These are phyloP conservation scores for Coemansia sp. DNA, from an alignment of 192 early-diverging fungal species.

Conservation along the genomic window DNA sequence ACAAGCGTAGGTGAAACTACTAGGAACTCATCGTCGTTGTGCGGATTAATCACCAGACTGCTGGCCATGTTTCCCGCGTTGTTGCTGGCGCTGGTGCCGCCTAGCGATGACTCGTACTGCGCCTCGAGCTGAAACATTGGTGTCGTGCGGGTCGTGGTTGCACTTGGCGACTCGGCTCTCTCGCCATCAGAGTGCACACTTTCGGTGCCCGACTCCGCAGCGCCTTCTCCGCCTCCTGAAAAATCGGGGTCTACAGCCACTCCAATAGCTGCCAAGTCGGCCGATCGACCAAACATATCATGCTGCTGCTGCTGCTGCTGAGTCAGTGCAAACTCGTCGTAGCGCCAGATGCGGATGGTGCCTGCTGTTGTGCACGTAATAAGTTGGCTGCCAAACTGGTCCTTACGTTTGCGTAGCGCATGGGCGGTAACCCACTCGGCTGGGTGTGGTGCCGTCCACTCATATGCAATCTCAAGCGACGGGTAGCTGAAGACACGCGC, in stretches of 20 bases:
- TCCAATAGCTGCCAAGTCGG: conserved; percentile 15
- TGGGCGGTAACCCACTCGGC: conserved; percentile 41
- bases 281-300: conserved; percentile 35
- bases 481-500: conserved; percentile 44
- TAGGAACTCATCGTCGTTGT: conserved; percentile 53
- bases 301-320: conserved; percentile 17
- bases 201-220: conserved; percentile 15
- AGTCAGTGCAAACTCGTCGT: conserved; percentile 49
- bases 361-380: conserved; percentile 46
- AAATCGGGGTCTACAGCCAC: background rate
- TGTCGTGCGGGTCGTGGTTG: background rate
- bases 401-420: conserved; percentile 42
- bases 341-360: conserved; percentile 48
- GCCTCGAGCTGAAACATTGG: conserved; percentile 35
- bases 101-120: conserved; percentile 26
- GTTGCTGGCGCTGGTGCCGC: conserved; percentile 1
- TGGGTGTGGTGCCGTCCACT: conserved; percentile 42
- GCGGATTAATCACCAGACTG: conserved; percentile 33
- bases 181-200: conserved; percentile 25
- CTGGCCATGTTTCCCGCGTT: conserved; percentile 26
- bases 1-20: conserved; percentile 38
- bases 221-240: conserved; percentile 1
- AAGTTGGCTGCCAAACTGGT: conserved; percentile 48
- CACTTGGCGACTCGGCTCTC: background rate
- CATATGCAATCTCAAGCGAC: conserved; percentile 47